Evolutionary conservation across 345 rosid species (phyloP).

Genomic region (Odontarrhena argentea): DNA sequence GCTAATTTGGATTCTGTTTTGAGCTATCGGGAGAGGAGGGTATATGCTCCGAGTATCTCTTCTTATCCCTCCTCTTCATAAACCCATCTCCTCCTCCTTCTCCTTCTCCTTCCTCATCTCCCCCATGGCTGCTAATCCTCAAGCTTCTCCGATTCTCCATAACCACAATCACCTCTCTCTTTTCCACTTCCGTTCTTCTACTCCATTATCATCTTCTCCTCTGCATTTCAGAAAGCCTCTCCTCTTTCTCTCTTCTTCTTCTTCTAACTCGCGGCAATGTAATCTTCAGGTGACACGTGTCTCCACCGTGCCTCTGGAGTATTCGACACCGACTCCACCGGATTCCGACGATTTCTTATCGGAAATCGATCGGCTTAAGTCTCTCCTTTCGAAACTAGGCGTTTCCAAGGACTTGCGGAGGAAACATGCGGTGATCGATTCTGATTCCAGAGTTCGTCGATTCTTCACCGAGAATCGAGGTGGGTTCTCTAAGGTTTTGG

Average conservation of each 20-base stretch:
- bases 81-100: conserved; percentile 27
- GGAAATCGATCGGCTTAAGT: conserved; percentile 68
- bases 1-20: too few relatives aligned
- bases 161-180: conserved; percentile 36
- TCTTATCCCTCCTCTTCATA: conserved; percentile 48
- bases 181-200: conserved; percentile 36
- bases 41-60: conserved; percentile 73
- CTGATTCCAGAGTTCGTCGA: conserved; percentile 56
- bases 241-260: conserved; percentile 34
- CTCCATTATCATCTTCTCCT: conserved; percentile 28
- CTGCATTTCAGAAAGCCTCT: conserved; percentile 40
- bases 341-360: conserved; percentile 59
- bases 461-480: conserved; percentile 45
- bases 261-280: conserved; percentile 28
- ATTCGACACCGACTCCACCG: conserved; percentile 61
- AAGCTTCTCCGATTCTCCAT: conserved; percentile 43
- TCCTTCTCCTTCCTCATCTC: conserved; percentile 5
- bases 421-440: conserved; percentile 50
- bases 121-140: conserved; percentile 55
- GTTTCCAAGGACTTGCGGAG: conserved; percentile 37
- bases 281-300: conserved; percentile 48
- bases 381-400: conserved; percentile 57
- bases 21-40: conserved; percentile 39
- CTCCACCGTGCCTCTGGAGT: conserved; percentile 69
- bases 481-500: conserved; percentile 47